Evolutionary conservation across 495 filamentous ascomycete genomes (phyloP).

Genomic region (Penicillium simplicissimum): DNA sequence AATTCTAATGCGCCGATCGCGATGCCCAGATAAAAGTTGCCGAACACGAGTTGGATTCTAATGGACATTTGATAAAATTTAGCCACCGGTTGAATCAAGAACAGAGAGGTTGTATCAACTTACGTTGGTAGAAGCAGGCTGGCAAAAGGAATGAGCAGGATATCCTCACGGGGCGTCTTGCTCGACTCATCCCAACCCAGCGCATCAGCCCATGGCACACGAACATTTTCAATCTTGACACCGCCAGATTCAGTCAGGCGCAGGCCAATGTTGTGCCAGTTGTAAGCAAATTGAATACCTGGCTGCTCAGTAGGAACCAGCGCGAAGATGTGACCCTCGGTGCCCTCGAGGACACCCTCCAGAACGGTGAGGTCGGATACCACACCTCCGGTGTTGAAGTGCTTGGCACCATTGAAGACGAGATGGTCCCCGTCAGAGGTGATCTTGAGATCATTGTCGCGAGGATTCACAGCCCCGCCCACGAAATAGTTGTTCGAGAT

Average conservation of each 20-base stretch:
- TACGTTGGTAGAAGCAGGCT: conserved; percentile 58
- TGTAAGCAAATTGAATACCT: conserved; percentile 56
- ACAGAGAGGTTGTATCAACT: conserved; percentile 1
- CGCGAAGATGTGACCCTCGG: conserved; percentile 60
- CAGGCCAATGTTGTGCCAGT: conserved; percentile 64
- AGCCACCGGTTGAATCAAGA: background rate
- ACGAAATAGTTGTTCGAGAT: conserved; percentile 61
- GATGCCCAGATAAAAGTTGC: conserved; percentile 64
- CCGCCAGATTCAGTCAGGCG: conserved; percentile 61
- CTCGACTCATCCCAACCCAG: conserved; percentile 53
- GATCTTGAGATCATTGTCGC: conserved; percentile 58
- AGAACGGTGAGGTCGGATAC: conserved; percentile 63
- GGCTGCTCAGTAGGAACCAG: conserved; percentile 52
- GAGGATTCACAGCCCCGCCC: conserved; percentile 63
- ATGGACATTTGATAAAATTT: background rate
- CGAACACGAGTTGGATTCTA: conserved; percentile 60
- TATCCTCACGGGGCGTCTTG: conserved; percentile 45
- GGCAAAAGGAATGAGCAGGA: conserved; percentile 50
- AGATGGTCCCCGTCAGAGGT: conserved; percentile 51
- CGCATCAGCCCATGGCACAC: conserved; percentile 56
- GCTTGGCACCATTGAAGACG: conserved; percentile 58
- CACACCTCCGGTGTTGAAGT: conserved; percentile 64
- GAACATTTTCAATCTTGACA: conserved; percentile 57
- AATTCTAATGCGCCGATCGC: conserved; percentile 52
- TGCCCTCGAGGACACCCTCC: conserved; percentile 56